Evolutionary conservation across 768 basidiomycete genomes (phyloP), one percentile per base, ranked within the genome.

Genomic region (Coprinopsis cinerea): DNA sequence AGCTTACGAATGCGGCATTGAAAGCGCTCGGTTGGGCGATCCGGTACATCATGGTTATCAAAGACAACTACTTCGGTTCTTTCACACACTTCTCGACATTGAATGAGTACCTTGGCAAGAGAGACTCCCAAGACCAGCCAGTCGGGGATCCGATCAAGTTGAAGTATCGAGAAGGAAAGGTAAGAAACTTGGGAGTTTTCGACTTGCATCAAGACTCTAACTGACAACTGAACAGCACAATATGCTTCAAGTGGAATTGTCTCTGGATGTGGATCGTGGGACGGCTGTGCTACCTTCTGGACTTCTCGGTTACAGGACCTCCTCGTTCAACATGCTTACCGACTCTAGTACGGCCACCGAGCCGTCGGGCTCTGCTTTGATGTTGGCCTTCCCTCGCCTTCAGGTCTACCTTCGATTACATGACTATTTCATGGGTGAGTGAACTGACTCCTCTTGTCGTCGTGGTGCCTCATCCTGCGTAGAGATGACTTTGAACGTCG

Each of bases 41-140:
- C 52, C 82, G 93, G 30, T 84, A 92, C 60, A 75, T 95, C 55
- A 88, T 98, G 82, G 81, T 85, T 34, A 60, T 96, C 51, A 82
- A 87, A 40, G 92, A 95, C 59, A 97, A 97, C 65, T 98, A 98
- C 65, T 82, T 97, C 44, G 95, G 95, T 10, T 76, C 81, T 3
- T 98, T 96, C 66, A 96, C 92, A 1, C 88, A 95, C 56, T 97
- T 94, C 58, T 83, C 85, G 2, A 96, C 91, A 0, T 72, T 92
- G 35, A 78, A 76, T 18, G 95, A 98, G 68, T 95, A 92, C 62
- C 69, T 92, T 40, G 78, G 84, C 47, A 86, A 82, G 59, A 76
- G 81, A 35, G 73, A 69, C 37, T 71, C 69, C 44, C 76, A 77
- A 1, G 55, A 77, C 1, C 77, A n/a, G n/a, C n/a, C 80, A 10